Evolutionary conservation across 306 rosid species (phyloP).

Genomic region (Pyrus pyrifolia): DNA sequence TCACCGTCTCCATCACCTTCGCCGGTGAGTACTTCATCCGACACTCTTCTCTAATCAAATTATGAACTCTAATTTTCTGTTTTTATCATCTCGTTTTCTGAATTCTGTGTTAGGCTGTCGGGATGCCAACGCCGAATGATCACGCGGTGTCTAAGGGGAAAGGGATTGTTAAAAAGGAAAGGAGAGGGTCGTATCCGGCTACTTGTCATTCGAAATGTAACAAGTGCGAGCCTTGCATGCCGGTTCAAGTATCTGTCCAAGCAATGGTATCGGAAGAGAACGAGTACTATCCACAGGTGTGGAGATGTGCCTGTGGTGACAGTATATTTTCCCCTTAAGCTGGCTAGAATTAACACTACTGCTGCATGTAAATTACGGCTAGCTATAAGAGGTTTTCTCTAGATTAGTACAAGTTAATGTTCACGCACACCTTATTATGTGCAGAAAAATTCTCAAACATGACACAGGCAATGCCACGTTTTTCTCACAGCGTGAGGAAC

Average conservation of each 20-base stretch:
- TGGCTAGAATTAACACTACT: not conserved
- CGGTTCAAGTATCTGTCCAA: constrained; percentile 49
- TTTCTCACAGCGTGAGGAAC: not conserved
- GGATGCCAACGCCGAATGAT: not conserved
- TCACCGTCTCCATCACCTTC: constrained; percentile 50
- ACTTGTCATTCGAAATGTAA: constrained; percentile 48
- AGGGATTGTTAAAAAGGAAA: constrained; percentile 2
- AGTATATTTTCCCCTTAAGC: constrained; percentile 40
- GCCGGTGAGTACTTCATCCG: constrained; percentile 23
- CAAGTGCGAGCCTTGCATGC: constrained; percentile 50
- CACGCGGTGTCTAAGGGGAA: not conserved
- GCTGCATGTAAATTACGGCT: not conserved
- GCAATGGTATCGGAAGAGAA: constrained; percentile 29
- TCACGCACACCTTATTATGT: not conserved
- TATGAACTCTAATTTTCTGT: not conserved
- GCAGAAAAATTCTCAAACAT: not conserved
- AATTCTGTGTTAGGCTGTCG: constrained; percentile 18
- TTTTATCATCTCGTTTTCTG: not conserved
- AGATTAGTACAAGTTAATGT: not conserved
- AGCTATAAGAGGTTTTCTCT: not conserved
- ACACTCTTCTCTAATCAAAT: not conserved
- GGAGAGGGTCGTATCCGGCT: constrained; percentile 42
- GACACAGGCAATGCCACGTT: not conserved
- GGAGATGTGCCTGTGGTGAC: constrained; percentile 59
- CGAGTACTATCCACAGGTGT: constrained; percentile 53